Conservation (phyloP, 73 alveolate genomes). For the Breviolum minutum region DNA sequence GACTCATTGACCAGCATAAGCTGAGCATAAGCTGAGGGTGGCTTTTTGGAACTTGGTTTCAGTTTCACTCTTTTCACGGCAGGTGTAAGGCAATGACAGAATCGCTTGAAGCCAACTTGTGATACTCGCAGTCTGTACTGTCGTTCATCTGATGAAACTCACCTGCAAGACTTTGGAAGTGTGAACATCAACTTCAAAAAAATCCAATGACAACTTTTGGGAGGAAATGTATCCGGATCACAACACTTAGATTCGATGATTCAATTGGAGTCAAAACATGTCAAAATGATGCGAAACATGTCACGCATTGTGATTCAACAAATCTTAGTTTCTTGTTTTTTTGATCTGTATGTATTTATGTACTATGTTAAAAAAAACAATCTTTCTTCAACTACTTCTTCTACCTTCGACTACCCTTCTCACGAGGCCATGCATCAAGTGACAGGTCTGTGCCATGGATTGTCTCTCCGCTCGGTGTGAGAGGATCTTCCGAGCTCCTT, state of each 20-base stretch:
- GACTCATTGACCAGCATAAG: background rate
- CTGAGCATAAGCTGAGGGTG: no score
- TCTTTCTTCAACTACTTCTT: no score
- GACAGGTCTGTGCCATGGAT: constrained; percentile 1
- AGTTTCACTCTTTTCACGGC: background rate
- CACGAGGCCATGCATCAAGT: background rate
- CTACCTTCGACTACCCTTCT: background rate
- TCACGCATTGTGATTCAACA: no score
- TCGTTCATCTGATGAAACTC: constrained; percentile 80
- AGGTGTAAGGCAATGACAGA: background rate
- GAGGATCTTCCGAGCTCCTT: background rate
- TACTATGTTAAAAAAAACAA: no score
- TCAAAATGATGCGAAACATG: no score
- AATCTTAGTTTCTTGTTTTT: no score
- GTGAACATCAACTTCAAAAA: background rate
- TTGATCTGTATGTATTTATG: no score
- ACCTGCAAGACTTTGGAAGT: background rate
- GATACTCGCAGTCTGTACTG: constrained; percentile 88
- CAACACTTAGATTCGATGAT: no score
- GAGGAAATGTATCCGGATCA: background rate
- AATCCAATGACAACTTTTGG: background rate
- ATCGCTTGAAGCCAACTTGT: constrained; percentile 62
- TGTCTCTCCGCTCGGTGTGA: background rate
- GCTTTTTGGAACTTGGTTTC: background rate
- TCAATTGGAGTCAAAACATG: no score